Conservation (phyloP, 768 basidiomycete species). For the Naganishia randhawae region DNA sequence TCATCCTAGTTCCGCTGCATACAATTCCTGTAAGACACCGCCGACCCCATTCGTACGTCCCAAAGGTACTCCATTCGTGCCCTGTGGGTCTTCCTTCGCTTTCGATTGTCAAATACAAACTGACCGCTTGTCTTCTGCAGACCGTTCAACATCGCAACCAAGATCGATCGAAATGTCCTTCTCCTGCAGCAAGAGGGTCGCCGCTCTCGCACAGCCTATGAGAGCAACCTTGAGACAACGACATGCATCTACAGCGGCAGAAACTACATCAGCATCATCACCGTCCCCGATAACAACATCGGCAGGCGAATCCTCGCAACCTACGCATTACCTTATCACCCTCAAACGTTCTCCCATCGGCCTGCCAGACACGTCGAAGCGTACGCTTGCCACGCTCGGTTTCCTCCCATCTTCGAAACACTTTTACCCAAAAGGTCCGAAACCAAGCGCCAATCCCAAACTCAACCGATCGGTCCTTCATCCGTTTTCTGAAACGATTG, state of each 20-base stretch:
- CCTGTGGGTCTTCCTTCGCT: background rate
- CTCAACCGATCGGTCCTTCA: conserved; percentile 83
- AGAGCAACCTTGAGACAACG: background rate
- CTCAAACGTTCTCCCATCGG: conserved; percentile 82
- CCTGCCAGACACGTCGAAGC: conserved; percentile 66
- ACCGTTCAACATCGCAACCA: background rate
- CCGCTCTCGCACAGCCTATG: conserved; percentile 1
- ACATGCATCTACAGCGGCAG: background rate
- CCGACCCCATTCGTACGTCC: too few relatives aligned
- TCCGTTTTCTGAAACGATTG: conserved; percentile 65
- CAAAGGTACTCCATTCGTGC: background rate
- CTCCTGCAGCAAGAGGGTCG: background rate
- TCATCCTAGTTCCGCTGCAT: too few relatives aligned
- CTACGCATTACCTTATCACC: conserved; percentile 83
- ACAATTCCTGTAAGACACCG: too few relatives aligned
- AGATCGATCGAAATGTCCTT: conserved; percentile 7
- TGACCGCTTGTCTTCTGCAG: background rate
- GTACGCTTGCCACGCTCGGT: conserved; percentile 75
- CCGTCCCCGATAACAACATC: conserved; percentile 1
- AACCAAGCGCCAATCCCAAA: conserved; percentile 53
- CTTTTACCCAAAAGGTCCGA: conserved; percentile 5
- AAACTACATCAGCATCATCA: background rate
- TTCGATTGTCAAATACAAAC: background rate
- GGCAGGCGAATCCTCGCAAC: conserved; percentile 9
- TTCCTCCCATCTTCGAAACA: conserved; percentile 48